A percentile compares a stretch with the other conserved stretches of the same genome.
Conservation (phyloP, 306 rosid genomes). For the Inga leiocalycina region DNA sequence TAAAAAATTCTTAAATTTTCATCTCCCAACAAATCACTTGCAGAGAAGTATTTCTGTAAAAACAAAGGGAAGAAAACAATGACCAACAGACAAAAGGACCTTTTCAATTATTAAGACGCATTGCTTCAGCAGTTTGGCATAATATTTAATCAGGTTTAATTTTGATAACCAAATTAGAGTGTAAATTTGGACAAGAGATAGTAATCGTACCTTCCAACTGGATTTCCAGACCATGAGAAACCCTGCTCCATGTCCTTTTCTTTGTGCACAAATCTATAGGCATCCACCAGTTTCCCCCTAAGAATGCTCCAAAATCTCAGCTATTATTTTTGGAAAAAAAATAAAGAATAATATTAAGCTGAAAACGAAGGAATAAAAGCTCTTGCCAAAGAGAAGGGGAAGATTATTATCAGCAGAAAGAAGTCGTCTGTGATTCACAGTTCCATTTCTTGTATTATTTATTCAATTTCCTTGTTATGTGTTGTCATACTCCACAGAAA, state of each 20-base stretch:
- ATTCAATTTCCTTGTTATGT: slow-evolving; percentile 16
- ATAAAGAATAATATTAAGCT: not conserved
- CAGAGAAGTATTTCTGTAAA: slow-evolving; percentile 14
- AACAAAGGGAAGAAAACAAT: not conserved
- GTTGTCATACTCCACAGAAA: not conserved
- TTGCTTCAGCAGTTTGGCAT: slow-evolving; percentile 9
- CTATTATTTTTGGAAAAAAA: slow-evolving; percentile 10
- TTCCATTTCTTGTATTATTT: not conserved
- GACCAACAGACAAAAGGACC: not conserved
- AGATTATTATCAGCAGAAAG: slow-evolving; percentile 10
- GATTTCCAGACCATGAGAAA: slow-evolving; percentile 97
- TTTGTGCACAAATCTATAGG: slow-evolving; percentile 79
- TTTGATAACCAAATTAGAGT: slow-evolving; percentile 18
- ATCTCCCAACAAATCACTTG: not conserved
- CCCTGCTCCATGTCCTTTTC: slow-evolving; percentile 88
- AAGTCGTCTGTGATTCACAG: slow-evolving; percentile 18
- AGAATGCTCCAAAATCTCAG: slow-evolving; percentile 39
- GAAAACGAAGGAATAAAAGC: not conserved
- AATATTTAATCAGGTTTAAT: slow-evolving; percentile 24
- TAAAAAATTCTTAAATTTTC: slow-evolving; percentile 4
- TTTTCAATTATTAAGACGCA: slow-evolving; percentile 8
- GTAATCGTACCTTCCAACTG: slow-evolving; percentile 80
- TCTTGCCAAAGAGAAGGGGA: not conserved
- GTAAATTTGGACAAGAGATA: slow-evolving; percentile 23
- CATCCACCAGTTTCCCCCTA: slow-evolving; percentile 94